Base-by-base conservation (phyloP, 2,329 filamentous ascomycete species). In the Penicillium expansum region DNA sequence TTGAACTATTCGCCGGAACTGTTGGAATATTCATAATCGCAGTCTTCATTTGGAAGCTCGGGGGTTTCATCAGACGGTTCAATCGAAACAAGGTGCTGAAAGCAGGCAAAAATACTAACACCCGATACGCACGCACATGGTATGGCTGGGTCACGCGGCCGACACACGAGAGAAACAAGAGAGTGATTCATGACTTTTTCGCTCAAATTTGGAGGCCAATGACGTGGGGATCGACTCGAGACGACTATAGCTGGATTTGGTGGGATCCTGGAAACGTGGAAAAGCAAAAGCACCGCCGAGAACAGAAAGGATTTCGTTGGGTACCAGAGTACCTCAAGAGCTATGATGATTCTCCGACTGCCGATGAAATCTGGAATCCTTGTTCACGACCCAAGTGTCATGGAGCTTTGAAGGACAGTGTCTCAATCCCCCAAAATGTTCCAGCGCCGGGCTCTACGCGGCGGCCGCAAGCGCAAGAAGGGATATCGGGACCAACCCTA, bases 121-220 rank as follows among this genome's bases (percentile, higher is more conserved):
- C 65, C 58, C 72, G 73, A 14, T 76, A 75, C 57, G 69, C 69
- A 24, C 74, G 69, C 41, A 76, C 74, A 13, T 77, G 75, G 75
- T 76, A 77, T 56, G 75, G 75, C 33, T 77, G 75, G 75, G 65
- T 76, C 14, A 62, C 70, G 2, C 50, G 68, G 13, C 57, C 71
- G n/a, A 66, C 60, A 6, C 69, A 75, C 27, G 62, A 74, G 41
- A 57, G 62, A 8, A 68, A 68, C 30, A 74, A 71, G 53, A 30
- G 57, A 8, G 37, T 62, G 4, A 59, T 71, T 30, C 61, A 60
- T 16, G 61, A 58, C 11, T 58, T 55, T 0, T 64, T 68, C 7
- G 52, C 39, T 2, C 63, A 54, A 41, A 18, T 74, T 10, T 56
- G 64, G 44, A 51, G 66, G 7, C 71, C 63, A 64, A 61, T 69